Base-by-base conservation (phyloP, 805 yeast species). In the Aciculoconidium aculeatum region DNA sequence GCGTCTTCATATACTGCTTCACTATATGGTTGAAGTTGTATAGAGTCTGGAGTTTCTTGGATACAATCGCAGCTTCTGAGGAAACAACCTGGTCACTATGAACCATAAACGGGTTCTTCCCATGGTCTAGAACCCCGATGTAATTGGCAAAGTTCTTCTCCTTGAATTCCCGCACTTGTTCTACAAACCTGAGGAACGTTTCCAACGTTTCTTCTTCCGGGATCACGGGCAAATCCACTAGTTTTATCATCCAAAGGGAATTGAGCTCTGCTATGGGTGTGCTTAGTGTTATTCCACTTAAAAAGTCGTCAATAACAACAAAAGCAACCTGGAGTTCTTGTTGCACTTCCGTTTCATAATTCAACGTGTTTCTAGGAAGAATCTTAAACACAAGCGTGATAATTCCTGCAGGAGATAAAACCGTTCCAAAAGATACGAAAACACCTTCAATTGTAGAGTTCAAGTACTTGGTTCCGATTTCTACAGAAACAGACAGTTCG, bases 271-370 rank as follows among this genome's bases (percentile, higher is more conserved):
- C 45, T 13, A 55, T 35, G 4, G 61, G 28, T 3, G 34, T 26
- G 12, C 9, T 17, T 7, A 21, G 21, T 5, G 13, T 21, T 5
- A 9, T 11, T 9, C 14, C 17, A 11, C 17, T n/a, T 11, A 21
- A 17, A 14, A 42, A 21, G 4, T 35, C 37, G 4, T 30, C 37
- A 3, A 47, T 16, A n/a, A 40, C 35, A 1, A 57, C 23, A 25
- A 58, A 53, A 1, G 51, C 58, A 4, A 58, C 31, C 7, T 42
- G 36, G 15, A 46, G 42, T 11, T 50, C 54, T 11, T 40, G 40
- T 31, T 45, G 46, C 7, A 61, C 47, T 15, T 39, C 28, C 21
- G 49, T 52, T 10, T 44, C 41, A 33, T 58, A 57, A 30, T 46
- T 47, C 6, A 57, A 30, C 7, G 43, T 45, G 29, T 51, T 45